Percentiles rank a stretch among this genome's conserved stretches.
phyloP scores from a whole-genome alignment of 495 filamentous ascomycete species.

The Tetracladium marchalianum region DNA sequence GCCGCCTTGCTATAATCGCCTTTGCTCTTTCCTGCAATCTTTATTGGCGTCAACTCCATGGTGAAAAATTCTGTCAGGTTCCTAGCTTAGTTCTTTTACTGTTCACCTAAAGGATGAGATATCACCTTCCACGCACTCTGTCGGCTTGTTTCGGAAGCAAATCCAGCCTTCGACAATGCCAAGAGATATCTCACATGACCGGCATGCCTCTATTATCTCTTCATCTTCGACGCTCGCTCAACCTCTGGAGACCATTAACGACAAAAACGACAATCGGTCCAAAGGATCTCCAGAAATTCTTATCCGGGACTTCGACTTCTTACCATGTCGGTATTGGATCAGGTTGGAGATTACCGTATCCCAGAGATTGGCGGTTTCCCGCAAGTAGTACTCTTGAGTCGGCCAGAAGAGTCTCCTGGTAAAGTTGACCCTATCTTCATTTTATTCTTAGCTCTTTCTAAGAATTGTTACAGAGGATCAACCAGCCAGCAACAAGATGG shows the following conservation, averaged over 20 bases:
- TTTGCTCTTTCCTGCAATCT: slow-evolving; percentile 13
- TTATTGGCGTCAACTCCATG: slow-evolving; percentile 16
- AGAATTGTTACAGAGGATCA: background rate
- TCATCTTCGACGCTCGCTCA: no score
- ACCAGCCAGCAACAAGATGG: background rate
- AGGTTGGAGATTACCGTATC: no score
- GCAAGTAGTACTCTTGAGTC: no score
- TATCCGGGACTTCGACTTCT: no score
- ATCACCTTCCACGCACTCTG: background rate
- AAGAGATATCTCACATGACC: background rate
- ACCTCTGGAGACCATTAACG: no score
- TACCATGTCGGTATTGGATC: no score
- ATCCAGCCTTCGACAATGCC: background rate
- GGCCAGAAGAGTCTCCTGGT: no score
- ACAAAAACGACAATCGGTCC: no score
- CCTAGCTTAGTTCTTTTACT: background rate
- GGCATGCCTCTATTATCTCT: background rate
- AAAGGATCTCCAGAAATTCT: no score
- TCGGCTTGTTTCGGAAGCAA: background rate
- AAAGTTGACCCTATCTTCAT: no score
- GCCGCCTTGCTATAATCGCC: slow-evolving; percentile 9
- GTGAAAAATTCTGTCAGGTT: background rate
- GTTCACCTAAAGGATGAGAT: background rate
- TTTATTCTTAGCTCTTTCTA: background rate
- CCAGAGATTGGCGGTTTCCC: no score